Percentiles rank a stretch among this genome's conserved stretches.
These are phyloP conservation scores for Evansstolkia leycettana DNA, from an alignment of 495 filamentous ascomycete species.

Conservation along the genomic window DNA sequence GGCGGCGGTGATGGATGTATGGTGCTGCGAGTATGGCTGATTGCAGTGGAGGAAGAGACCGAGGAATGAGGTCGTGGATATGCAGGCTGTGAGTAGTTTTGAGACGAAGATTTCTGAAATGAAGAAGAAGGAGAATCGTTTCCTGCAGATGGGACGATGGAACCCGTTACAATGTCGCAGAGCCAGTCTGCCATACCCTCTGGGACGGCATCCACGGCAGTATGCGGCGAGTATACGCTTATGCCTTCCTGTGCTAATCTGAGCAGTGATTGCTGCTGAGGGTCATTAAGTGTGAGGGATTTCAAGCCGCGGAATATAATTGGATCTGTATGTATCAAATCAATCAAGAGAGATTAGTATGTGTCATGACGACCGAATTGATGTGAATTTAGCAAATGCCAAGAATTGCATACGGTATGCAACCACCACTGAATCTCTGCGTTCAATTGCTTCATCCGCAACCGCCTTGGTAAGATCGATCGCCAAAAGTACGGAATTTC, in stretches of 20 bases:
- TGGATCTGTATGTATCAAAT: conserved; percentile 53
- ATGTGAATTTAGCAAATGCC: conserved; percentile 37
- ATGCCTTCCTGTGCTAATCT: conserved; percentile 79
- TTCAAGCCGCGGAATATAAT: conserved; percentile 93
- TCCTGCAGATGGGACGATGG: conserved; percentile 14
- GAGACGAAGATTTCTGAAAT: conserved; percentile 11
- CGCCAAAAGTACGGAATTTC: conserved; percentile 72
- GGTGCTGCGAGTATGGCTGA: conserved; percentile 37
- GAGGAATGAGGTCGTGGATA: conserved; percentile 21
- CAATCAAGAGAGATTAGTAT: too few relatives aligned
- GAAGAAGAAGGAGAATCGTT: conserved; percentile 1
- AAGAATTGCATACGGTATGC: conserved; percentile 62
- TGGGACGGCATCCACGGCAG: conserved; percentile 78
- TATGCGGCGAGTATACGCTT: conserved; percentile 92
- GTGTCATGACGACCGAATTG: too few relatives aligned
- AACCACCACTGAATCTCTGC: conserved; percentile 65
- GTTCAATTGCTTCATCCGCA: conserved; percentile 78
- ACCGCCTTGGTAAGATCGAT: conserved; percentile 85
- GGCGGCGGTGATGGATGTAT: conserved; percentile 37
- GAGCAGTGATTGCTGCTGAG: conserved; percentile 76
- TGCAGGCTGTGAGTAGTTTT: conserved; percentile 28
- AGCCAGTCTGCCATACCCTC: conserved; percentile 93
- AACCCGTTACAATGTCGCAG: conserved; percentile 65
- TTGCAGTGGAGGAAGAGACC: conserved; percentile 9
- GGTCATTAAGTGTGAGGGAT: conserved; percentile 67